These are phyloP conservation scores for Leishmania guyanensis DNA, from an alignment of 208 protist genomes.

Conservation along the genomic window DNA sequence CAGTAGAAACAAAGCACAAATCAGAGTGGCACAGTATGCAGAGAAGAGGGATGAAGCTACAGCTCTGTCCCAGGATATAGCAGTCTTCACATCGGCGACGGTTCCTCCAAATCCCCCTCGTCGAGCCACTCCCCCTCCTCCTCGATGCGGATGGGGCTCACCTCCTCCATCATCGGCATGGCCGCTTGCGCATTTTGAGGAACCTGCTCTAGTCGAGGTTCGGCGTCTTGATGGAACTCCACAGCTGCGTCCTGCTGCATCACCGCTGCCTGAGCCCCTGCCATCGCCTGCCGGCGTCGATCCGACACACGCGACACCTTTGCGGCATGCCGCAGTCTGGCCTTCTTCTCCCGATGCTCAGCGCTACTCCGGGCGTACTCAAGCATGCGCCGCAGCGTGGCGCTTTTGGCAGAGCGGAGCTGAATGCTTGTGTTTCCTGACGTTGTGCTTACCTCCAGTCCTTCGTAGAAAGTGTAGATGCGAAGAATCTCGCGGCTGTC, in stretches of 20 bases:
- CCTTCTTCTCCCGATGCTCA: slow-evolving; percentile 21
- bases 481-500: slow-evolving; percentile 39
- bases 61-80: neutral
- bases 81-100: slow-evolving; percentile 6
- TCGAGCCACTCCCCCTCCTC: slow-evolving; percentile 48
- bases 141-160: slow-evolving; percentile 73
- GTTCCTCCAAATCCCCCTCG: slow-evolving; percentile 29
- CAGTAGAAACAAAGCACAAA: neutral
- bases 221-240: slow-evolving; percentile 41
- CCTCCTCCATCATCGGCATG: slow-evolving; percentile 42
- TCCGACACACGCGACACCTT: slow-evolving; percentile 30
- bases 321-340: slow-evolving; percentile 13
- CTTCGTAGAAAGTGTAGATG: slow-evolving; percentile 68
- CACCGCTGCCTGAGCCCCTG: slow-evolving; percentile 1
- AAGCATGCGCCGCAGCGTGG: slow-evolving; percentile 71
- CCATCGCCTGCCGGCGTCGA: slow-evolving; percentile 16
- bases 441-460: slow-evolving; percentile 19
- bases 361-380: slow-evolving; percentile 29
- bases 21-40: neutral
- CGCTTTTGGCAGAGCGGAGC: slow-evolving; percentile 53
- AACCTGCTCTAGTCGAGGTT: slow-evolving; percentile 65
- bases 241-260: slow-evolving; percentile 46
- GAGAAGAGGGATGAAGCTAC: neutral
- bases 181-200: slow-evolving; percentile 74
- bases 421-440: slow-evolving; percentile 39